Percentiles rank a stretch among this genome's conserved stretches.
Conservation (phyloP, 352 stramenopile genomes). For the Phytopythium delawarense region DNA sequence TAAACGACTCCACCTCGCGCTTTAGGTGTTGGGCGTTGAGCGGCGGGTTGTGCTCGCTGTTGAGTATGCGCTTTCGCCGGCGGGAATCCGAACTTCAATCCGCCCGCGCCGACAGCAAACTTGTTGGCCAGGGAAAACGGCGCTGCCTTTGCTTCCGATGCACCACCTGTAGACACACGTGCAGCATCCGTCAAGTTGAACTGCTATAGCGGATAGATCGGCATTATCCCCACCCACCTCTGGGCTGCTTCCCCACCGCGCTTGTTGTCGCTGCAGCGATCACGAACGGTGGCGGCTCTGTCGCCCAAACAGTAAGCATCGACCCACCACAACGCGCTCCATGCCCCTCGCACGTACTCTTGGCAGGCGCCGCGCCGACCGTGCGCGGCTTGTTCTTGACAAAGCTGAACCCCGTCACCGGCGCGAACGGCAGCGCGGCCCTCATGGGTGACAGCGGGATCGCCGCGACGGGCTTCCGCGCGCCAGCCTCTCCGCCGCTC, state of each 20-base stretch:
- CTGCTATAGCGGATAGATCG: background rate
- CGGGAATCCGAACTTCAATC: background rate
- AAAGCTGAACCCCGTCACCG: background rate
- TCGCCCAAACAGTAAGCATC: background rate
- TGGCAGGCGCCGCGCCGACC: background rate
- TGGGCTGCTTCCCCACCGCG: background rate
- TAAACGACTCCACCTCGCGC: background rate
- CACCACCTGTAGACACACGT: background rate
- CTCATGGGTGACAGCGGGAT: background rate
- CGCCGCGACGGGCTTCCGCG: background rate
- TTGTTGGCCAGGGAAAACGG: background rate
- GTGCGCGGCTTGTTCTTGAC: background rate
- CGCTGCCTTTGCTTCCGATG: background rate
- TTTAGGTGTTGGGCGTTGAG: background rate
- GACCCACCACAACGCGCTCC: background rate
- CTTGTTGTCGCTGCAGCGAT: background rate
- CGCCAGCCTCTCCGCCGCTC: background rate
- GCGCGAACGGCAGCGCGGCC: background rate
- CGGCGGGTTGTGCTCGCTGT: background rate
- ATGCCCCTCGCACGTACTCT: background rate
- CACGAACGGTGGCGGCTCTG: conserved; percentile 1
- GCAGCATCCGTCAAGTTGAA: background rate
- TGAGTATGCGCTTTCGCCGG: background rate
- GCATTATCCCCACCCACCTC: background rate
- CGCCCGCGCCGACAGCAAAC: background rate